A percentile compares a stretch with the other conserved stretches of the same genome.
Conservation (phyloP, 441 rosid species). For the Kokia cookei region DNA sequence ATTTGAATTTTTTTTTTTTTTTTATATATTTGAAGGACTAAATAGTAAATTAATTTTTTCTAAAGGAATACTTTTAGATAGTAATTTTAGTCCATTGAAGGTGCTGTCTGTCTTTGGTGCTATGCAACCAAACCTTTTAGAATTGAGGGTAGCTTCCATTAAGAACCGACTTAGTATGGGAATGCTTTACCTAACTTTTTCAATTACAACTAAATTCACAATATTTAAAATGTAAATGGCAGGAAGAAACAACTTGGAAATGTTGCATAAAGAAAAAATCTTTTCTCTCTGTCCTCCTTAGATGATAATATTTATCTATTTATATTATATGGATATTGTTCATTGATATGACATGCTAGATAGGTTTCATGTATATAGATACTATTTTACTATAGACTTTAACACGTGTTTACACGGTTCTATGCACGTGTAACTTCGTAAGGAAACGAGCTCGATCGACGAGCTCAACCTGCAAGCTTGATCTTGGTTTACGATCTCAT, state of each 20-base stretch:
- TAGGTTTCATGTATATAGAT: too few relatives aligned
- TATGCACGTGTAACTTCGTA: too few relatives aligned
- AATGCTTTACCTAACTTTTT: conserved; percentile 1
- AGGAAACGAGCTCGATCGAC: too few relatives aligned
- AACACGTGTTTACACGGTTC: too few relatives aligned
- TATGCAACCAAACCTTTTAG: background rate
- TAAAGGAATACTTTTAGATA: background rate
- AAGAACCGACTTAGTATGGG: background rate
- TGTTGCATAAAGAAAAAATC: background rate
- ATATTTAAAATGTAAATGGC: background rate
- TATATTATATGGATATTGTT: too few relatives aligned
- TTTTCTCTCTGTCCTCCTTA: too few relatives aligned
- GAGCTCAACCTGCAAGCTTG: too few relatives aligned
- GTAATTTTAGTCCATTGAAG: background rate
- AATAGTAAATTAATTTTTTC: background rate
- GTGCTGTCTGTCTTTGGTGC: background rate
- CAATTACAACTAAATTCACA: background rate
- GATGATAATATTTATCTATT: too few relatives aligned
- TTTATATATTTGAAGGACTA: background rate
- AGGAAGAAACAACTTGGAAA: background rate
- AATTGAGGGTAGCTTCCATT: background rate
- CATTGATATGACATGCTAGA: too few relatives aligned
- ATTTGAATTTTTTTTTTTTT: too few relatives aligned
- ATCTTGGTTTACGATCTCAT: too few relatives aligned
- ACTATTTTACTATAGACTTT: too few relatives aligned